These are phyloP conservation scores for Suhomyces prunicola DNA, from an alignment of 805 yeast genomes.

Conservation along the genomic window DNA sequence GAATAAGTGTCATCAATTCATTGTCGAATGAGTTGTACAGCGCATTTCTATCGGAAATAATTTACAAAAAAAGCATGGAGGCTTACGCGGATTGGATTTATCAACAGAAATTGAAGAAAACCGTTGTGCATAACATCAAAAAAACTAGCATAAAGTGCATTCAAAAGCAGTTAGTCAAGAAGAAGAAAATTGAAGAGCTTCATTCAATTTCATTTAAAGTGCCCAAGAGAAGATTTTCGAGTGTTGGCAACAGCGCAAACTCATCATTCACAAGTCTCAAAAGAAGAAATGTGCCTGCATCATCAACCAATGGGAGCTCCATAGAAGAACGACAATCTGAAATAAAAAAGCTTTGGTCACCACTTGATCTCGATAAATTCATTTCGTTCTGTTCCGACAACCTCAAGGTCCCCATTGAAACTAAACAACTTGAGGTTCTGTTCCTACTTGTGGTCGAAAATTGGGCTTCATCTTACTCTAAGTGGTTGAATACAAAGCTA, in stretches of 20 bases:
- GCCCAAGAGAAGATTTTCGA: conserved; percentile 19
- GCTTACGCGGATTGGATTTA: conserved; percentile 45
- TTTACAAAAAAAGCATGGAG: conserved; percentile 42
- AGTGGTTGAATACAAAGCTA: conserved; percentile 50
- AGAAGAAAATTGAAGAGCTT: conserved; percentile 34
- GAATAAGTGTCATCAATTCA: conserved; percentile 25
- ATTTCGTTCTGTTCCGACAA: conserved; percentile 26
- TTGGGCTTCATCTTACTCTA: conserved; percentile 46
- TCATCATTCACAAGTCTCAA: conserved; percentile 11
- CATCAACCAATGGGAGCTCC: conserved; percentile 7
- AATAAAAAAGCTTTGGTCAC: conserved; percentile 46
- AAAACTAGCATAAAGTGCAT: conserved; percentile 19
- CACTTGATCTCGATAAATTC: conserved; percentile 37
- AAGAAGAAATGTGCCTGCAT: conserved; percentile 8
- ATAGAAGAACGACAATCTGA: conserved; percentile 28
- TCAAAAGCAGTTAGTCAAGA: conserved; percentile 22
- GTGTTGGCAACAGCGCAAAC: conserved; percentile 1
- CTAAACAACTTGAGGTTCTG: conserved; percentile 23
- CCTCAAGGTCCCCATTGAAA: conserved; percentile 20
- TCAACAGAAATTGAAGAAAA: conserved; percentile 26
- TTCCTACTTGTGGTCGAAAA: conserved; percentile 45
- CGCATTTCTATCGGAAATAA: conserved; percentile 61
- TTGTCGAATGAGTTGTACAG: conserved; percentile 51
- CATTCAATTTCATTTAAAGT: conserved; percentile 21
- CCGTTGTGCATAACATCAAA: conserved; percentile 29